Conservation (phyloP, 352 stramenopile genomes). For the Phytophthora nicotianae region DNA sequence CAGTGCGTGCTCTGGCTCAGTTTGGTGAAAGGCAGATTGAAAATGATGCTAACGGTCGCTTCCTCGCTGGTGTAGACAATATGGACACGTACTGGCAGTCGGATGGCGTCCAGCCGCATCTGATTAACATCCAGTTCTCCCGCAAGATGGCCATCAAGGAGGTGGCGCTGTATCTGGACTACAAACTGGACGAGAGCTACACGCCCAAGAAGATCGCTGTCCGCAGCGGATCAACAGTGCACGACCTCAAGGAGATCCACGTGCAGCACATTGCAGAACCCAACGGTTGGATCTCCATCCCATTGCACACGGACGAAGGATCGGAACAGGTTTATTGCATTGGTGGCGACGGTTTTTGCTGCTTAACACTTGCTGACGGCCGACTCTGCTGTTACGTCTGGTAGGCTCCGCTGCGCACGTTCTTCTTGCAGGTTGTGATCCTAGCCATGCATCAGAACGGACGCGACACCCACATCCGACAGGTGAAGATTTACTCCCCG, state of each 20-base stretch:
- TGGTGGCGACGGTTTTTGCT: background rate
- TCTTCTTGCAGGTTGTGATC: slow-evolving; percentile 97
- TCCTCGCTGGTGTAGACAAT: slow-evolving; percentile 63
- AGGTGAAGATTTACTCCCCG: slow-evolving; percentile 93
- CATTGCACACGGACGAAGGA: slow-evolving; percentile 54
- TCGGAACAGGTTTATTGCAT: slow-evolving; percentile 50
- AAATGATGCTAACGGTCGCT: slow-evolving; percentile 4
- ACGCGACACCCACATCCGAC: slow-evolving; percentile 95
- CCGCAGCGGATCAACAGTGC: slow-evolving; percentile 91
- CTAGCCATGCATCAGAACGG: slow-evolving; percentile 99
- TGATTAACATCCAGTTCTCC: slow-evolving; percentile 98
- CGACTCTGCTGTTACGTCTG: background rate
- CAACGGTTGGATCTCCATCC: slow-evolving; percentile 94
- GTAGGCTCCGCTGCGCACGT: slow-evolving; percentile 81
- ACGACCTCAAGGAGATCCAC: slow-evolving; percentile 96
- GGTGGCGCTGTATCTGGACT: slow-evolving; percentile 97
- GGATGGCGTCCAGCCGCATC: slow-evolving; percentile 93
- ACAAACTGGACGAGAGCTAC: slow-evolving; percentile 98
- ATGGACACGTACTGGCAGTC: slow-evolving; percentile 99
- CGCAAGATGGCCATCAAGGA: slow-evolving; percentile 94
- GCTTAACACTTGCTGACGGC: background rate
- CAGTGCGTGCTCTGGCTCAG: slow-evolving; percentile 45
- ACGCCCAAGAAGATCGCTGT: slow-evolving; percentile 97
- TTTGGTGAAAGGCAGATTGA: background rate
- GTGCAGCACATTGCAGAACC: slow-evolving; percentile 93